Base-by-base conservation (phyloP, 371 early-diverging fungal genomes). In the Zychaea mexicana region DNA sequence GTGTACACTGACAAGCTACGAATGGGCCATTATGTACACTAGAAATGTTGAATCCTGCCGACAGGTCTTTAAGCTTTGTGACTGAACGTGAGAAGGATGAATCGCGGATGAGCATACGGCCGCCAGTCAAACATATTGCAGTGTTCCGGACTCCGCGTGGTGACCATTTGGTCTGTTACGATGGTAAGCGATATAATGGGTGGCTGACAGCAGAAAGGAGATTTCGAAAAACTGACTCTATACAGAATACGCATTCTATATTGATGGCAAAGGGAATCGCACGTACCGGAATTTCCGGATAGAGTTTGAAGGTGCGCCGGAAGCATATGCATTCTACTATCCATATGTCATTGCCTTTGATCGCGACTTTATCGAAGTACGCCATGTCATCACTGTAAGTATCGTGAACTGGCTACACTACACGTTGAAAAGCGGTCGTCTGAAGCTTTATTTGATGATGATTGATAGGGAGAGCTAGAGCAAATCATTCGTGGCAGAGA, bases 401-500 rank as follows among this genome's bases (percentile, higher is more conserved):
- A 4, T 2, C 19, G 6, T 9, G 12, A 7, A 49, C 42, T 36
- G 8, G n/a, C n/a, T n/a, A n/a, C n/a, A n/a, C 9, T n/a, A 28
- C 12, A 12, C 26, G 26, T 47, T 15, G 22, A 9, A 15, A 52
- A 21, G 24, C 4, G n/a, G 28, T n/a, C 5, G 27, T 27, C n/a
- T n/a, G n/a, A n/a, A n/a, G 2, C 19, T 24, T 32, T 19, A 17
- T 19, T 17, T 39, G 24, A 57, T n/a, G 5, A 3, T 33, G n/a
- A n/a, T n/a, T n/a, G n/a, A 31, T 61, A 83, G 79, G 87, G 90
- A 27, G 72, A 79, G 13, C 74, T 90, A 55, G 87, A 84, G 27
- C 90, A 90, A 69, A 81, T 90, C 21, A 87, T 90, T 60, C 85
- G 78, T 13, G 87, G 87, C 1, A 73, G 74, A 22, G 76, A 84